Conservation (phyloP, 23 red algal species). For the Cyanidiococcus yangmingshanensis region DNA sequence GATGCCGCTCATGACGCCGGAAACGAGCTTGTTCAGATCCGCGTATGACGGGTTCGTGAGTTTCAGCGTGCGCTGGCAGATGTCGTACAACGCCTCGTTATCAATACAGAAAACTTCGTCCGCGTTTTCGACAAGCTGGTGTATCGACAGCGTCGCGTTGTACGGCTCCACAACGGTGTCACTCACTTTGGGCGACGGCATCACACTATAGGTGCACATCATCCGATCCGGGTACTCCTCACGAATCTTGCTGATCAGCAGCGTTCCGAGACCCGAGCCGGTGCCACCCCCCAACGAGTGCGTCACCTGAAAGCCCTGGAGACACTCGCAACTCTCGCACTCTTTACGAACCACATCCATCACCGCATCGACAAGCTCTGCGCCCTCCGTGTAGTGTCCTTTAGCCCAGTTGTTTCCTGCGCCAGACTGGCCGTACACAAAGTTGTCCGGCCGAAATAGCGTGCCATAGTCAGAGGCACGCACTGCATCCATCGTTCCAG, state of each 20-base stretch:
- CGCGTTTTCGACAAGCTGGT: constrained; percentile 96
- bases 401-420: constrained; percentile 99
- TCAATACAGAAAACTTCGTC: constrained; percentile 99
- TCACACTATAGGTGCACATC: constrained; percentile 98
- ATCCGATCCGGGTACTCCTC: constrained; percentile 97
- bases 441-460: constrained; percentile 92
- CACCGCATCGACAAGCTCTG: constrained; percentile 79
- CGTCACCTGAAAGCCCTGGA: constrained; percentile 98
- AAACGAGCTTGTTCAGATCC: constrained; percentile 86
- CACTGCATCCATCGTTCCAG: constrained; percentile 74
- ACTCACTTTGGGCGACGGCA: constrained; percentile 93
- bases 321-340: constrained; percentile 85
- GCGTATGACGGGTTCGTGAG: constrained; percentile 61
- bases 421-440: constrained; percentile 89
- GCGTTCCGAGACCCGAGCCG: constrained; percentile 88
- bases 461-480: constrained; percentile 32
- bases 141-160: constrained; percentile 94
- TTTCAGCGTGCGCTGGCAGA: constrained; percentile 80
- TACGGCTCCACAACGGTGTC: constrained; percentile 99
- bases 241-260: constrained; percentile 92
- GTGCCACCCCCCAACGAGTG: constrained; percentile 97
- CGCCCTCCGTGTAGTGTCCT: constrained; percentile 99
- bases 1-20: constrained; percentile 94
- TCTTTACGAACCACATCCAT: constrained; percentile 89
- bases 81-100: constrained; percentile 98